These are phyloP conservation scores for Ogataea nitratoaversa DNA, from an alignment of 805 yeast genomes.

Conservation along the genomic window DNA sequence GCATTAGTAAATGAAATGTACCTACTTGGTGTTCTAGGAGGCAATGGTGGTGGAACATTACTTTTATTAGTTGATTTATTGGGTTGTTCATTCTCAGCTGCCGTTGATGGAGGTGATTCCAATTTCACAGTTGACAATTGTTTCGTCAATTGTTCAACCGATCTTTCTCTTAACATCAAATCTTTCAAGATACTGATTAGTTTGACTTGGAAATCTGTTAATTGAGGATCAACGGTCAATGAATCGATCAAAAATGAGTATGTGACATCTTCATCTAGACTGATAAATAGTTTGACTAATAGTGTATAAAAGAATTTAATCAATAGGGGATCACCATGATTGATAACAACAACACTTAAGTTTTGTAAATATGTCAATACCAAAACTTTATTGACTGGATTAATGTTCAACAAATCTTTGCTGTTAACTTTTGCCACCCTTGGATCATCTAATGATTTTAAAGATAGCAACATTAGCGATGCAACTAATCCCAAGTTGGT, in stretches of 20 bases:
- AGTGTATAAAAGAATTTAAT: slow-evolving; percentile 48
- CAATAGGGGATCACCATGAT: slow-evolving; percentile 13
- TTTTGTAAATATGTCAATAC: slow-evolving; percentile 24
- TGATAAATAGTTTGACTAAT: slow-evolving; percentile 57
- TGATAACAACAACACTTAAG: slow-evolving; percentile 17
- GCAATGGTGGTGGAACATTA: slow-evolving; percentile 40
- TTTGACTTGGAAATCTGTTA: slow-evolving; percentile 53
- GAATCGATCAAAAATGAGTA: slow-evolving; percentile 63
- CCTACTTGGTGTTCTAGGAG: slow-evolving; percentile 34
- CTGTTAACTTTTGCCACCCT: background rate
- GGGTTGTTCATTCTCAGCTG: too few species aligned
- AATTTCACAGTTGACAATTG: slow-evolving; percentile 6
- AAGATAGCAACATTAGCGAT: slow-evolving; percentile 17
- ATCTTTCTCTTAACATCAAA: slow-evolving; percentile 40
- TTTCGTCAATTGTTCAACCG: slow-evolving; percentile 7
- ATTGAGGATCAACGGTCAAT: slow-evolving; percentile 58
- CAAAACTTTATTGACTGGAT: slow-evolving; percentile 7
- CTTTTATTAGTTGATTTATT: too few species aligned
- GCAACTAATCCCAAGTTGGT: slow-evolving; percentile 14
- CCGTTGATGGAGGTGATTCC: background rate
- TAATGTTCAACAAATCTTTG: slow-evolving; percentile 1
- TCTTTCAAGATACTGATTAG: slow-evolving; percentile 68
- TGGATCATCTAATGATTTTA: slow-evolving; percentile 14
- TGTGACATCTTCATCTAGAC: slow-evolving; percentile 50
- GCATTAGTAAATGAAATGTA: slow-evolving; percentile 41